phyloP scores from a whole-genome alignment of 2,329 filamentous ascomycete species.

The Scytalidium lignicola region DNA sequence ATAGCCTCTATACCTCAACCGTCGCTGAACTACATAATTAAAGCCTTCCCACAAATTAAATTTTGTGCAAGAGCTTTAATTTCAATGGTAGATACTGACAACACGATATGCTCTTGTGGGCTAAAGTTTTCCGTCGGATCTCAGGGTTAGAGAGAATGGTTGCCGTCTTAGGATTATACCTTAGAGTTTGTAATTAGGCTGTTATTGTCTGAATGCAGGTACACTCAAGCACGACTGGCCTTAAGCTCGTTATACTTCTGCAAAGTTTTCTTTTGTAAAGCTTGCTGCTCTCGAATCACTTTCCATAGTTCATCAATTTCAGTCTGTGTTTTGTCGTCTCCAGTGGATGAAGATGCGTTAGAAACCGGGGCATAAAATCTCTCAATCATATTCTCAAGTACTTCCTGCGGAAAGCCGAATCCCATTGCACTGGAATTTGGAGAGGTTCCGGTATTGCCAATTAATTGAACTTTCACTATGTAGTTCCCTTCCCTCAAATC shows the following conservation, averaged over 20 bases:
- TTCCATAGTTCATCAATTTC: constrained; percentile 41
- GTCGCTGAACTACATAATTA: too few relatives aligned
- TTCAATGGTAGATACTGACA: too few relatives aligned
- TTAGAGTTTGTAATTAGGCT: too few relatives aligned
- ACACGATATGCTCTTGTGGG: too few relatives aligned
- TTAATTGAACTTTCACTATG: constrained; percentile 60
- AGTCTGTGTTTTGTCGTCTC: constrained; percentile 28
- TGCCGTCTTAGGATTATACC: too few relatives aligned
- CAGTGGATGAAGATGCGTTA: constrained; percentile 27
- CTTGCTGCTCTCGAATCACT: constrained; percentile 39
- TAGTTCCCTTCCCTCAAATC: constrained; percentile 62
- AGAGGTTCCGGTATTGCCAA: not conserved
- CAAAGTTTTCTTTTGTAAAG: constrained; percentile 36
- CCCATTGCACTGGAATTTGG: not conserved
- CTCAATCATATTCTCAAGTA: constrained; percentile 45
- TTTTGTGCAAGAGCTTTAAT: too few relatives aligned
- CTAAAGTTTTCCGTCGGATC: too few relatives aligned
- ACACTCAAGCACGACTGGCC: constrained; percentile 13
- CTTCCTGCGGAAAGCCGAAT: constrained; percentile 26
- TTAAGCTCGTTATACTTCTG: constrained; percentile 25
- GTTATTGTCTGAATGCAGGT: too few relatives aligned
- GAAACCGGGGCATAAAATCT: constrained; percentile 32
- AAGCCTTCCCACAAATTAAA: too few relatives aligned
- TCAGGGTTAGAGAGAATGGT: too few relatives aligned
- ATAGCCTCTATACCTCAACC: too few relatives aligned